These are phyloP conservation scores for Pseudogymnoascus verrucosus DNA, from an alignment of 2,329 filamentous ascomycete genomes.

Conservation along the genomic window DNA sequence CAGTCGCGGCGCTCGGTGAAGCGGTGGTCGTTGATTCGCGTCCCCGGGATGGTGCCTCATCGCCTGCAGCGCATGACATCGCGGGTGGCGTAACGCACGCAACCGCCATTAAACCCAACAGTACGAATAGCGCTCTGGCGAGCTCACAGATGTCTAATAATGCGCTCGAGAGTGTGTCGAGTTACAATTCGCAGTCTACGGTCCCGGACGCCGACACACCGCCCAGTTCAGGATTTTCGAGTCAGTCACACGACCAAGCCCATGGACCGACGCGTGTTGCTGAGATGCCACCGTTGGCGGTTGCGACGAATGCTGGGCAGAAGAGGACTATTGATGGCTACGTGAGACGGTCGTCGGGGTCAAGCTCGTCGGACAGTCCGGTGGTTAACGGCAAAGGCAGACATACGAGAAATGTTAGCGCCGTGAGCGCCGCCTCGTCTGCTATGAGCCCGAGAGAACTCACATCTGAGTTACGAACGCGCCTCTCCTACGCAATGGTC, in stretches of 20 bases:
- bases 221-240: slow-evolving; percentile 9
- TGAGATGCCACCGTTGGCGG: slow-evolving; percentile 9
- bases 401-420: slow-evolving; percentile 66
- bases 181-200: slow-evolving; percentile 13
- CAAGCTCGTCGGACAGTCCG: slow-evolving; percentile 33
- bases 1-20: slow-evolving; percentile 23
- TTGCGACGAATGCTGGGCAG: slow-evolving; percentile 34
- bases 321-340: slow-evolving; percentile 74
- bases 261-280: slow-evolving; percentile 10
- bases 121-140: background rate
- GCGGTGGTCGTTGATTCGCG: slow-evolving; percentile 12
- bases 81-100: slow-evolving; percentile 21
- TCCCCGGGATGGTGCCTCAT: slow-evolving; percentile 16
- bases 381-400: slow-evolving; percentile 28
- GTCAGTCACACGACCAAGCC: slow-evolving; percentile 12
- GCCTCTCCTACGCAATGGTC: slow-evolving; percentile 86
- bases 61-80: slow-evolving; percentile 17
- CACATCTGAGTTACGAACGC: slow-evolving; percentile 63
- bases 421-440: slow-evolving; percentile 52
- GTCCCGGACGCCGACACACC: slow-evolving; percentile 12
- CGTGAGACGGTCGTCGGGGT: slow-evolving; percentile 52
- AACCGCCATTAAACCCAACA: slow-evolving; percentile 18
- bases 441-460: slow-evolving; percentile 52
- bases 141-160: background rate
- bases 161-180: background rate